Evolutionary conservation across 202 grass and related monocot species (phyloP), one percentile per base, ranked within the genome.

Genomic region (Musa balbisiana): DNA sequence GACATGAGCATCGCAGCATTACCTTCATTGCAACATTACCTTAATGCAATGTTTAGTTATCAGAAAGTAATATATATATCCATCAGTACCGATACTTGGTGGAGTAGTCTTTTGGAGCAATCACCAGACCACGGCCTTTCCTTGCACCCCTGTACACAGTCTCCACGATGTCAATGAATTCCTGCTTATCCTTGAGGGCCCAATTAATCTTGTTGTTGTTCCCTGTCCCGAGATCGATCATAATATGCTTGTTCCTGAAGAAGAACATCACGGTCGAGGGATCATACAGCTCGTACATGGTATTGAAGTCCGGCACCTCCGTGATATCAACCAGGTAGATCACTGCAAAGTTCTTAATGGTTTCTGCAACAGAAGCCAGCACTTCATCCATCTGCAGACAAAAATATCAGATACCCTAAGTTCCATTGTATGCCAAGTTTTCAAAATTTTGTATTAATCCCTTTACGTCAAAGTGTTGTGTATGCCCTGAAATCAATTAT

Each of bases 141-240:
- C 90, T 78, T 10, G 90, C 90, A 12, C 90, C 87, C 56, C 90
- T 81, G 19, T 92, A 92, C 6, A 87, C 80, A 8, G 87, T 92
- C 87, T 89, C 90, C 64, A 89, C 87, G 4, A 92, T 92, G 74
- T 92, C 90, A 9, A 92, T 78, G 51, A 89, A 92, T 62, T 92
- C 90, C 59, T 92, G 90, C 74, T 92, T 92, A 79, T 92, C 90
- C 78, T 89, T 92, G 23, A 92, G 71, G 6, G 90, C 87, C 90
- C 87, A 92, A 51, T 87, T 92, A 76, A 89, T 92, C 78, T 92
- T 92, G 74, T 92, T 92, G 70, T 92, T 92, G 75, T 92, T 92
- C 69, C 90, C 90, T 8, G 84, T 92, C 21, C 90, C 90, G 23
- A 92, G 82, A 79, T 92, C 90, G 49, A 92, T 92, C 90, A 89